A percentile compares a stretch with the other conserved stretches of the same genome.
These are phyloP conservation scores for Chytriomyces hyalinus DNA, from an alignment of 192 early-diverging fungal genomes.

Conservation along the genomic window DNA sequence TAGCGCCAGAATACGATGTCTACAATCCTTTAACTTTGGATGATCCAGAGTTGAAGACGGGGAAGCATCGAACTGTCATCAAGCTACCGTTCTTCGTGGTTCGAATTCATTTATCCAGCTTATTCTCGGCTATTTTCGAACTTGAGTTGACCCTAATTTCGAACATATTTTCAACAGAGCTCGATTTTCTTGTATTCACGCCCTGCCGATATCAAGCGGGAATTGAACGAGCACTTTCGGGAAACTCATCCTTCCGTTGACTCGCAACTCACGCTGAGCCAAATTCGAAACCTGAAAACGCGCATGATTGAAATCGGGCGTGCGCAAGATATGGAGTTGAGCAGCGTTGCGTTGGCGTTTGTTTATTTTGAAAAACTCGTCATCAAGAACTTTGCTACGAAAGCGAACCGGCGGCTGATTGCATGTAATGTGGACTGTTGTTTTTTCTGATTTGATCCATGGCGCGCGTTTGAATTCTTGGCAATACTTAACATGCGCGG, in stretches of 20 bases:
- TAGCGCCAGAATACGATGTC: slow-evolving; percentile 31
- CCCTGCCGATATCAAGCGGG: slow-evolving; percentile 82
- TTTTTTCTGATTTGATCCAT: not conserved
- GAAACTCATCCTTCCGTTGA: slow-evolving; percentile 82
- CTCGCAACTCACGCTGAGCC: slow-evolving; percentile 78
- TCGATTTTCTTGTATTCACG: slow-evolving; percentile 83
- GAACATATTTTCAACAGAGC: slow-evolving; percentile 51
- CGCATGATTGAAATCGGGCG: slow-evolving; percentile 65
- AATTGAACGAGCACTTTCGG: slow-evolving; percentile 86
- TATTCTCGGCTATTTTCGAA: slow-evolving; percentile 8
- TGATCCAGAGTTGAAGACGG: slow-evolving; percentile 82
- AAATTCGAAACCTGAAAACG: slow-evolving; percentile 83
- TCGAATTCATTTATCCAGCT: slow-evolving; percentile 7
- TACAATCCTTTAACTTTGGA: slow-evolving; percentile 90
- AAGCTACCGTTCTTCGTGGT: slow-evolving; percentile 84
- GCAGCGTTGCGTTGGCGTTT: slow-evolving; percentile 85
- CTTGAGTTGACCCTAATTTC: slow-evolving; percentile 1
- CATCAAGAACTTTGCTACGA: slow-evolving; percentile 68
- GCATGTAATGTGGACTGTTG: slow-evolving; percentile 47
- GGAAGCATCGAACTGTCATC: slow-evolving; percentile 76
- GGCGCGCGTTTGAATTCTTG: not conserved
- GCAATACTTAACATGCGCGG: not conserved
- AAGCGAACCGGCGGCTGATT: slow-evolving; percentile 75
- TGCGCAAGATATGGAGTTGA: slow-evolving; percentile 80
- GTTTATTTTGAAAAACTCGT: slow-evolving; percentile 97